Evolutionary conservation across 345 rosid genomes (phyloP).

Genomic region (Cardamine resedifolia): DNA sequence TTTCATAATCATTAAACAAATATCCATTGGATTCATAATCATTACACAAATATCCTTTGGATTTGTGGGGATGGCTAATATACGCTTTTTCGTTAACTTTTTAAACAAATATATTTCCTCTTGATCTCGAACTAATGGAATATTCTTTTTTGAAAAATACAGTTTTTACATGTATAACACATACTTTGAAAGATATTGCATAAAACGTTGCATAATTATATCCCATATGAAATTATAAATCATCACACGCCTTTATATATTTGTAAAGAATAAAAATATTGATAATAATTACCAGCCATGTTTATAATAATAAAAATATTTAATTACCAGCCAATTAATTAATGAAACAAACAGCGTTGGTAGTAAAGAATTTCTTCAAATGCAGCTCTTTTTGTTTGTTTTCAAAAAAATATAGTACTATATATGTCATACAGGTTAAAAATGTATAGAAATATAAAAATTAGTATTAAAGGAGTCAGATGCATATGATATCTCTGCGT

Average conservation of each 20-base stretch:
- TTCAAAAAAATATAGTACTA: background rate
- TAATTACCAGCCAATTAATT: background rate
- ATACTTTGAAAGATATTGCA: background rate
- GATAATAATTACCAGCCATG: background rate
- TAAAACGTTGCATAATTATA: background rate
- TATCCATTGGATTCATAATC: constrained; percentile 35
- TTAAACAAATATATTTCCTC: background rate
- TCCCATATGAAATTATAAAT: background rate
- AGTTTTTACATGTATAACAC: background rate
- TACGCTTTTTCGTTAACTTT: background rate
- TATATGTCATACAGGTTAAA: constrained; percentile 20
- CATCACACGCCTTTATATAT: background rate
- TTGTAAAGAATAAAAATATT: no score
- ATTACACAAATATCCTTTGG: constrained; percentile 32
- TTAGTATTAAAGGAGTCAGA: constrained; percentile 31
- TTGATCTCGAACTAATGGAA: constrained; percentile 2
- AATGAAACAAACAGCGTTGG: background rate
- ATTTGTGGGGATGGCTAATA: constrained; percentile 32
- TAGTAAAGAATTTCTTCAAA: background rate
- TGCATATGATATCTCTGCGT: constrained; percentile 33
- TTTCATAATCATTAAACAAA: constrained; percentile 25
- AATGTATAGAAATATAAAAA: background rate
- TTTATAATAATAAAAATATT: no score
- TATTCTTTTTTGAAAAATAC: background rate
- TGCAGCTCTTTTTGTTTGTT: background rate